Conservation (phyloP, 192 early-diverging fungal species). For the Radiomyces spectabilis region DNA sequence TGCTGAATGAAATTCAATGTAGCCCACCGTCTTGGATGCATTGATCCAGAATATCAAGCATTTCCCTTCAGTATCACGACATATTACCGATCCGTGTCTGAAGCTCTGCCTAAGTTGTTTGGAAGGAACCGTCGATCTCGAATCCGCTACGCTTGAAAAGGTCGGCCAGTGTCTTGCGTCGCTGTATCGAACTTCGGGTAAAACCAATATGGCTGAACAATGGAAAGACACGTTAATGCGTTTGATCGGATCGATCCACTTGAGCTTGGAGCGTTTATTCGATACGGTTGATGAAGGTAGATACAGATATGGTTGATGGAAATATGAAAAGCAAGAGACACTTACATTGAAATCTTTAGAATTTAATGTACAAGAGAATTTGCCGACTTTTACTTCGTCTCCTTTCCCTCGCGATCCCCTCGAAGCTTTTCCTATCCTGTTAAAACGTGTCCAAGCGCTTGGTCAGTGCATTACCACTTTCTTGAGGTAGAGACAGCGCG, state of each 20-base stretch:
- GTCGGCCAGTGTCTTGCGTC: slow-evolving; percentile 35
- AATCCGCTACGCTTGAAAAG: slow-evolving; percentile 17
- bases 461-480: slow-evolving; percentile 27
- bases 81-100: slow-evolving; percentile 31
- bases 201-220: slow-evolving; percentile 27
- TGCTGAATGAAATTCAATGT: too few relatives aligned
- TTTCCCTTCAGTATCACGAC: slow-evolving; percentile 44
- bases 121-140: slow-evolving; percentile 35
- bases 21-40: slow-evolving; percentile 35
- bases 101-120: slow-evolving; percentile 41
- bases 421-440: slow-evolving; percentile 28
- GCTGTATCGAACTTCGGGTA: slow-evolving; percentile 30
- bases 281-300: slow-evolving; percentile 48
- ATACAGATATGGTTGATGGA: neutral
- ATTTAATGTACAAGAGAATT: neutral
- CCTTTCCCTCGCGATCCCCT: slow-evolving; percentile 33
- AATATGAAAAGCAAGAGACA: neutral
- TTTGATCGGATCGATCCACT: slow-evolving; percentile 39
- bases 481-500: slow-evolving; percentile 24
- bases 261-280: slow-evolving; percentile 37
- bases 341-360: neutral
- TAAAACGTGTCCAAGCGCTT: slow-evolving; percentile 22
- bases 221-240: slow-evolving; percentile 35
- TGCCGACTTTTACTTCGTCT: neutral
- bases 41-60: slow-evolving; percentile 31